Evolutionary conservation across 306 rosid genomes (phyloP), one percentile per base, ranked within the genome.

Genomic region (Corylus heterophylla): DNA sequence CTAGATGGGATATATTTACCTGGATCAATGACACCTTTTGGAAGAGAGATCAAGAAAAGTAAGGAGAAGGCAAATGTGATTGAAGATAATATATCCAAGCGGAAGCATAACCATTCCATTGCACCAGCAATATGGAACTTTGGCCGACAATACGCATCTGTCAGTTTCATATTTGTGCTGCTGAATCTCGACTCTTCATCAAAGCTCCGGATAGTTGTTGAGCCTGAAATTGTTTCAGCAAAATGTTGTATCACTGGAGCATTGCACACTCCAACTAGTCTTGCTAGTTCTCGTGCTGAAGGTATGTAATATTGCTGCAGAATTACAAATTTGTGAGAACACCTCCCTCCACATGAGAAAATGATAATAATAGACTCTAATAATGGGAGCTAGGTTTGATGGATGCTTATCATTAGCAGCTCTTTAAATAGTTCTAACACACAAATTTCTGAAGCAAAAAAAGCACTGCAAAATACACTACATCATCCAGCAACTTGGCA

Each of bases 201-300:
- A 67, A 92, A 94, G 89, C 98, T 86, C 84, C 98, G 88, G 66
- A 94, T 94, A 51, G 97, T 94, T 61, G 91, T 74, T 56, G 92
- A 68, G 45, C 98, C 97, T 0, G 95, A 94, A 74, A 94, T 86
- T 25, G 98, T 92, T 86, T 94, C 97, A 0, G 97, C 78, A 62
- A 94, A 91, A 85, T 90, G 93, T 77, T 94, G 98, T 77, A 94
- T 92, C 54, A 88, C 86, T 11, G 97, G 97, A 72, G 98, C 98
- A 80, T 94, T 89, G 89, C 93, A 91, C 20, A 87, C 91, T 62
- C 98, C 98, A 49, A 81, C 78, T 78, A 94, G 80, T 49, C 98
- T 91, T 8, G 98, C 79, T 17, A 94, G 87, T 80, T 94, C 98
- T 76, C 97, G 83, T 2, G 97, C 97, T 17, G 93, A 74, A 74